Evolutionary conservation across 768 basidiomycete genomes (phyloP).

Genomic region (Podaxis sp.): DNA sequence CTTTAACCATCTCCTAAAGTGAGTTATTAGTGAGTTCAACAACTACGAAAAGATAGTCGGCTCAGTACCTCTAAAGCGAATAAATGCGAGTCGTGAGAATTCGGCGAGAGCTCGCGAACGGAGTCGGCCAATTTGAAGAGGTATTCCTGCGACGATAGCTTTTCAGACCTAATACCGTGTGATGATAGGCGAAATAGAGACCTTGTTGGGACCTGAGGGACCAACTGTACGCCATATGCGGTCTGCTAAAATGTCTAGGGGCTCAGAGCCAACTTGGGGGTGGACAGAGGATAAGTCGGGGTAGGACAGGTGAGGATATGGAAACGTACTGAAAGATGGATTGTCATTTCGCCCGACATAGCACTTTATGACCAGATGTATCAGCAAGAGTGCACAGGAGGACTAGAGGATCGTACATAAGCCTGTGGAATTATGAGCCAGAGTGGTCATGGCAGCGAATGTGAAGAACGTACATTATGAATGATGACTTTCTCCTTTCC

Average conservation of each 20-base stretch:
- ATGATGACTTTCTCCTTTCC: constrained; percentile 57
- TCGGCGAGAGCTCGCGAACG: constrained; percentile 70
- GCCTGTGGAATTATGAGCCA: constrained; percentile 35
- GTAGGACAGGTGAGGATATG: not conserved
- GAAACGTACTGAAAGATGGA: constrained; percentile 76
- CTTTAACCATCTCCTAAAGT: constrained; percentile 2
- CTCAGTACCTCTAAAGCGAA: constrained; percentile 68
- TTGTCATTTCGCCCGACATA: constrained; percentile 89
- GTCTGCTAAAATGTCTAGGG: constrained; percentile 63
- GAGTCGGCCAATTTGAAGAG: constrained; percentile 75
- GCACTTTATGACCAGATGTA: constrained; percentile 45
- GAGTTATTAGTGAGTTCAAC: not conserved
- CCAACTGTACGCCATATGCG: constrained; percentile 76
- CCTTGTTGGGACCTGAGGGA: constrained; percentile 91
- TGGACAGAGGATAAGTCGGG: not conserved
- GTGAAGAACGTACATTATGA: constrained; percentile 42
- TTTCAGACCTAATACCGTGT: not conserved
- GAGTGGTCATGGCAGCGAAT: not conserved
- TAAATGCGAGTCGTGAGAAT: constrained; percentile 75
- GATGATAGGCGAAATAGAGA: constrained; percentile 23
- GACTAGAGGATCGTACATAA: constrained; percentile 37
- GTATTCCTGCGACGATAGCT: constrained; percentile 63
- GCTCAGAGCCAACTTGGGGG: constrained; percentile 75
- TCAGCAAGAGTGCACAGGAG: not conserved
- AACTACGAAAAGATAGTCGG: too few species aligned